Evolutionary conservation across 1,284 basidiomycete species (phyloP).

Genomic region (Cystobasidiaceae sp.): DNA sequence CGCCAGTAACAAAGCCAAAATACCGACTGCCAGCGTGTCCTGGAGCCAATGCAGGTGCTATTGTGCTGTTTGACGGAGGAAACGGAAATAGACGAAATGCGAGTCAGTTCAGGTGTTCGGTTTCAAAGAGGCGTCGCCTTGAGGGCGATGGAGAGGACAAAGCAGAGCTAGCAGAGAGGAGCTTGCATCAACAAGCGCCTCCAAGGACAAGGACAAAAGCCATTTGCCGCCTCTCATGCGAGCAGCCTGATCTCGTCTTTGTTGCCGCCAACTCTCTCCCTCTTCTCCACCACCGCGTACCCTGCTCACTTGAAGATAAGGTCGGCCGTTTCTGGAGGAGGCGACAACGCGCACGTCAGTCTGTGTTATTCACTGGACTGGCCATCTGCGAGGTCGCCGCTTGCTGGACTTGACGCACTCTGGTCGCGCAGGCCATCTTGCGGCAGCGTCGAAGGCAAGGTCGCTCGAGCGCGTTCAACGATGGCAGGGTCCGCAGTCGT

Average conservation of each 20-base stretch:
- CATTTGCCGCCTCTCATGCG: no score
- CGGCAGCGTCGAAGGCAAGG: not conserved
- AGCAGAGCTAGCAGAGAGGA: no score
- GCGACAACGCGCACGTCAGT: not conserved
- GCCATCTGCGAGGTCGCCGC: not conserved
- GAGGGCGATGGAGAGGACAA: no score
- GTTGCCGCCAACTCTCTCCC: no score
- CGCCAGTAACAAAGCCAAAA: conserved; percentile 53
- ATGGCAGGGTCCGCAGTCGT: conserved; percentile 18
- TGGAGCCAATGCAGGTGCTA: conserved; percentile 47
- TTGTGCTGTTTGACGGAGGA: not conserved
- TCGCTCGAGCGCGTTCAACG: conserved; percentile 25
- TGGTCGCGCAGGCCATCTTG: conserved; percentile 12
- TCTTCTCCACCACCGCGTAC: no score
- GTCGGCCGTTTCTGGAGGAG: not conserved
- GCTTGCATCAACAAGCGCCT: no score
- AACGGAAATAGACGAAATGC: not conserved
- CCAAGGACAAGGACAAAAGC: no score
- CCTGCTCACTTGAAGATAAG: conserved; percentile 9
- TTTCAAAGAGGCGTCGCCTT: no score
- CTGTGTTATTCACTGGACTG: not conserved
- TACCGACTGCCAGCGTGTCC: conserved; percentile 51
- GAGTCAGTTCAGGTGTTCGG: no score
- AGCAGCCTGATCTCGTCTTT: no score
- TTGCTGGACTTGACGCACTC: not conserved